Conservation (phyloP, 208 protist species). For the Naegleria lovaniensis region DNA sequence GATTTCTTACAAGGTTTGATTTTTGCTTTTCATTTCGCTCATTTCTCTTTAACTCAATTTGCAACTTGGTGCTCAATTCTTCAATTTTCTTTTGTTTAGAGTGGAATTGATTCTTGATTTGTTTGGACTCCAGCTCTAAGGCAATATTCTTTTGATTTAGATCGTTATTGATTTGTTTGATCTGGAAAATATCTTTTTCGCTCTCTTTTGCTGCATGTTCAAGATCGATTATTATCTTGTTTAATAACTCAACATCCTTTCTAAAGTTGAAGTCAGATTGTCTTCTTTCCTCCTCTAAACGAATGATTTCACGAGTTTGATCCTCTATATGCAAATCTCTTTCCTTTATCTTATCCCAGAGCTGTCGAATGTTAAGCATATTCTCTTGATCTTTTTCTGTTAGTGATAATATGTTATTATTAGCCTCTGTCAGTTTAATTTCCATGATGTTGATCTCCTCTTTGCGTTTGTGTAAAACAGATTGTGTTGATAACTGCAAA, state of each 20-base stretch:
- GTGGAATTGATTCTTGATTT: background rate
- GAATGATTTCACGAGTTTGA: background rate
- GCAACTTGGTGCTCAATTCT: background rate
- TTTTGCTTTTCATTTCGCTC: background rate
- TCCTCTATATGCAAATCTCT: background rate
- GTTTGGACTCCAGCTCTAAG: background rate
- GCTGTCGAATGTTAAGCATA: background rate
- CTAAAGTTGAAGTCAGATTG: background rate
- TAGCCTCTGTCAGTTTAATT: background rate
- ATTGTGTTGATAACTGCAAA: background rate
- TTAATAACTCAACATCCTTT: background rate
- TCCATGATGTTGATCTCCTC: background rate
- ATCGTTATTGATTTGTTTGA: background rate
- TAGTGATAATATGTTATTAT: background rate
- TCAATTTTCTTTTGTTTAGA: constrained; percentile 3
- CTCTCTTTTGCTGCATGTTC: background rate
- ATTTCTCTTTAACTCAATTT: background rate
- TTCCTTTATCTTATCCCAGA: background rate
- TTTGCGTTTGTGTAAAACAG: background rate
- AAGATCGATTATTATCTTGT: background rate
- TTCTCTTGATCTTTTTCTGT: background rate
- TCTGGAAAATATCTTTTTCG: background rate
- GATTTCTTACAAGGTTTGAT: background rate
- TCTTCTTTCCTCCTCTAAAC: background rate
- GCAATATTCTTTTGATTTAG: background rate